Evolutionary conservation across 352 stramenopile species (phyloP).

Genomic region (Albugo candida): DNA sequence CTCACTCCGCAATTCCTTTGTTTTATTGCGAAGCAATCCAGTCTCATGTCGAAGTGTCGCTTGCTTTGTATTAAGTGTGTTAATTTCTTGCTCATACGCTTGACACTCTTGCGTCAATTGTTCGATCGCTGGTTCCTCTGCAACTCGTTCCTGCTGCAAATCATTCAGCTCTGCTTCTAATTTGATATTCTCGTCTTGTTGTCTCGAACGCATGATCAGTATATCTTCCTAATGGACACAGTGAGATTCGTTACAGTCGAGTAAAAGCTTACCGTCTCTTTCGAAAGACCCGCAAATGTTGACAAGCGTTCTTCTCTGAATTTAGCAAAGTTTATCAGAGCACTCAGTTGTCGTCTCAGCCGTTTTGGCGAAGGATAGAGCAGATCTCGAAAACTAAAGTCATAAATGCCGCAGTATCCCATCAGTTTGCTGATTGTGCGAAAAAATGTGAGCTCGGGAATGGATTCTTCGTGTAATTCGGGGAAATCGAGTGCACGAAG

Average conservation of each 20-base stretch:
- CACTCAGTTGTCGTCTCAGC: constrained; percentile 84
- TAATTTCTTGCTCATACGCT: constrained; percentile 78
- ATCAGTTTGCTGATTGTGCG: constrained; percentile 78
- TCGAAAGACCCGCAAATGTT: constrained; percentile 63
- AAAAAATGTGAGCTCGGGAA: constrained; percentile 88
- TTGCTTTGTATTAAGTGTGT: constrained; percentile 81
- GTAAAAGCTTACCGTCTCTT: constrained; percentile 20
- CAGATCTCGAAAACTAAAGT: constrained; percentile 90
- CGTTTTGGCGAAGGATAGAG: constrained; percentile 73
- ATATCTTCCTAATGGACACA: not conserved
- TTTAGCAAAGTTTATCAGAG: constrained; percentile 95
- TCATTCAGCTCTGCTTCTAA: constrained; percentile 43
- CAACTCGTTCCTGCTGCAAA: constrained; percentile 27
- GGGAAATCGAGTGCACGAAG: constrained; percentile 69
- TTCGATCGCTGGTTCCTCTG: constrained; percentile 30
- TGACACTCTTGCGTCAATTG: constrained; percentile 61
- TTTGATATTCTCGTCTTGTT: constrained; percentile 28
- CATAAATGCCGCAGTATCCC: constrained; percentile 77
- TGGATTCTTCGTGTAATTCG: constrained; percentile 87
- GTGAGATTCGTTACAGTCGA: not conserved
- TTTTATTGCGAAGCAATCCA: constrained; percentile 50
- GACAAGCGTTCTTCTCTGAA: constrained; percentile 87
- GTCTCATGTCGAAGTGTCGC: constrained; percentile 70
- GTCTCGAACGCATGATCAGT: not conserved
- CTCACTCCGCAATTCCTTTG: constrained; percentile 71